Percentiles rank a stretch among this genome's conserved stretches.
These are phyloP conservation scores for Colletotrichum chlorophyti DNA, from an alignment of 2,329 filamentous ascomycete genomes.

Conservation along the genomic window DNA sequence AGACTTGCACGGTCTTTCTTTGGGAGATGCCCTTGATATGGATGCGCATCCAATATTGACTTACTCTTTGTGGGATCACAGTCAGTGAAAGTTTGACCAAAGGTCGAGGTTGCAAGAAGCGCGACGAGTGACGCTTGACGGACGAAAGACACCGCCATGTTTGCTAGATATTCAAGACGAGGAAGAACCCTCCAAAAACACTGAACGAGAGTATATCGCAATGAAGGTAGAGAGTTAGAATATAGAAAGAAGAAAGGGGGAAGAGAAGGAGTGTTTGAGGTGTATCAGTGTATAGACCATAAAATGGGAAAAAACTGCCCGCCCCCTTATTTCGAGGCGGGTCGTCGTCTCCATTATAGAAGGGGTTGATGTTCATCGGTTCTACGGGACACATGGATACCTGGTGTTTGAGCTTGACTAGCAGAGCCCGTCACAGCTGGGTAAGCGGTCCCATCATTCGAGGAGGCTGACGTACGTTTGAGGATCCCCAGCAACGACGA, in stretches of 20 bases:
- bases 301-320: constrained; percentile 12
- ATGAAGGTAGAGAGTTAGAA: neutral
- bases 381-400: constrained; percentile 9
- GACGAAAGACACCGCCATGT: constrained; percentile 26
- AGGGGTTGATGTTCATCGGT: neutral
- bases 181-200: neutral
- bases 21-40: neutral
- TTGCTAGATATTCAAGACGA: neutral
- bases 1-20: neutral
- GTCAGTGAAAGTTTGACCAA: constrained; percentile 25
- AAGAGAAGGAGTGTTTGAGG: neutral
- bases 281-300: neutral
- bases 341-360: constrained; percentile 23
- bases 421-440: neutral
- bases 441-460: neutral
- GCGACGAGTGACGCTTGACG: constrained; percentile 27
- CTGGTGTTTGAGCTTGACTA: constrained; percentile 20
- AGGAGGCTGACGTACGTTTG: constrained; percentile 29
- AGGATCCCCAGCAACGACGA: constrained; percentile 8
- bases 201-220: neutral
- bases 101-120: constrained; percentile 17
- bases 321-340: constrained; percentile 19
- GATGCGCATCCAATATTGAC: neutral
- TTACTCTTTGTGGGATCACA: constrained; percentile 28
- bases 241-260: neutral